Conservation (phyloP, 768 basidiomycete species). For the Leccinellum albellum region DNA sequence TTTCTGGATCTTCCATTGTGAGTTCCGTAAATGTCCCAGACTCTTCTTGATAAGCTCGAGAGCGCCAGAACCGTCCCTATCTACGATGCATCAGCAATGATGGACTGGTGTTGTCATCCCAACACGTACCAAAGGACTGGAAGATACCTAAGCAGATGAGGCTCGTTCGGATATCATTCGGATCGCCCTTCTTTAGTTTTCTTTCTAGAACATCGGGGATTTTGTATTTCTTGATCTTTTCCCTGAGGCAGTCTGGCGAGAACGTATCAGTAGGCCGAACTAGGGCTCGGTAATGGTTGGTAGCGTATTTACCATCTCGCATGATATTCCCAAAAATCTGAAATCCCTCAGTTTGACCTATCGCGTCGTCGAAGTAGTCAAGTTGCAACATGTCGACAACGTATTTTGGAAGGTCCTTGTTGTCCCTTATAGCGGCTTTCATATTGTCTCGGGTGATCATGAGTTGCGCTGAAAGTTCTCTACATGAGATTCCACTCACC, state of each 20-base stretch:
- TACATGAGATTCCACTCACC: slow-evolving; percentile 2
- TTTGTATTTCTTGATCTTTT: slow-evolving; percentile 10
- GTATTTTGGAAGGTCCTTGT: slow-evolving; percentile 8
- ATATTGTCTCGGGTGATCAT: slow-evolving; percentile 10
- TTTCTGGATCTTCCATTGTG: slow-evolving; percentile 19
- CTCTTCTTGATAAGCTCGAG: background rate
- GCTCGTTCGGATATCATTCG: slow-evolving; percentile 20
- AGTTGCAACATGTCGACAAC: slow-evolving; percentile 22
- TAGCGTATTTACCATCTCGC: slow-evolving; percentile 13
- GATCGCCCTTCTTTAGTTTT: slow-evolving; percentile 16
- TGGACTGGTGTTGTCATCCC: too few relatives aligned
- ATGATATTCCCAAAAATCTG: slow-evolving; percentile 23
- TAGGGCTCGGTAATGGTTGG: background rate
- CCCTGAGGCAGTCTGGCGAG: slow-evolving; percentile 13
- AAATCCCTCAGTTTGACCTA: slow-evolving; percentile 22
- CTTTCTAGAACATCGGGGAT: slow-evolving; percentile 18
- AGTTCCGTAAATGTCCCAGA: slow-evolving; percentile 1
- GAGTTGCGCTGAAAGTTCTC: background rate
- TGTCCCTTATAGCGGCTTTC: slow-evolving; percentile 6
- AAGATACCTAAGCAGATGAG: slow-evolving; percentile 24
- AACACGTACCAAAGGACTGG: slow-evolving; percentile 17
- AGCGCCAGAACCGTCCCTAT: background rate
- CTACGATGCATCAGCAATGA: background rate
- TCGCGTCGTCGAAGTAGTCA: slow-evolving; percentile 25
- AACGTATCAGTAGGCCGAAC: background rate